These are phyloP conservation scores for Phytophthora sojae DNA, from an alignment of 352 stramenopile species.

Conservation along the genomic window DNA sequence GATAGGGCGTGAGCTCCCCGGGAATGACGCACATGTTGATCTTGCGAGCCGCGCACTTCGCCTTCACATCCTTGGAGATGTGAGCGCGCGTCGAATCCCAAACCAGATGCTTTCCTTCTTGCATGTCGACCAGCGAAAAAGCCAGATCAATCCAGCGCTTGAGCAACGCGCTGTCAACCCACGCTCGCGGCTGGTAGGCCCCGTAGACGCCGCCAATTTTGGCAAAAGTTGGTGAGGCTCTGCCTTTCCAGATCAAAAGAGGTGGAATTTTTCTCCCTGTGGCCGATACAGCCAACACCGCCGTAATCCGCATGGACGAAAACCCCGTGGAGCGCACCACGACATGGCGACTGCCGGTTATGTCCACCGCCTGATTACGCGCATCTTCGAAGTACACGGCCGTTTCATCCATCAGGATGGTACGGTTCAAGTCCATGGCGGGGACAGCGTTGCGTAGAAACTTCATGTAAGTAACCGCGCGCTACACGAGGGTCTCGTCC, in stretches of 20 bases:
- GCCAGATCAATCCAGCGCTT: slow-evolving; percentile 6
- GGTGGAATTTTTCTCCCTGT: slow-evolving; percentile 19
- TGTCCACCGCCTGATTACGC: slow-evolving; percentile 5
- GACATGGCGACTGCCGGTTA: slow-evolving; percentile 24
- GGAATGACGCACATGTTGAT: slow-evolving; percentile 16
- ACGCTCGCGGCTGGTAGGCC: slow-evolving; percentile 12
- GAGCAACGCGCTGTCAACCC: slow-evolving; percentile 17
- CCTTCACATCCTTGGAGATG: slow-evolving; percentile 30
- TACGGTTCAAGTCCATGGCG: slow-evolving; percentile 20
- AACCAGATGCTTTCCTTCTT: slow-evolving; percentile 12
- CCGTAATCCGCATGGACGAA: slow-evolving; percentile 33
- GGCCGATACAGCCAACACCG: slow-evolving; percentile 19
- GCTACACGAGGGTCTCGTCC: slow-evolving; percentile 19
- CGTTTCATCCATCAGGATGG: slow-evolving; percentile 27
- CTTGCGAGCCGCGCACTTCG: not conserved
- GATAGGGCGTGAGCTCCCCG: slow-evolving; percentile 9
- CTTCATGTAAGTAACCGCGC: slow-evolving; percentile 16
- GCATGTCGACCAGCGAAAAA: slow-evolving; percentile 10
- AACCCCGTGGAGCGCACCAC: slow-evolving; percentile 36
- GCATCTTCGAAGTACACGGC: slow-evolving; percentile 30
- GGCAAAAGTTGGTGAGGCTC: slow-evolving; percentile 12
- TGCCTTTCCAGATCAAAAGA: slow-evolving; percentile 21
- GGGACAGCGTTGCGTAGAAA: slow-evolving; percentile 10
- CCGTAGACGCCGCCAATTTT: slow-evolving; percentile 15
- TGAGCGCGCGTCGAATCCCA: slow-evolving; percentile 35